Evolutionary conservation across 345 rosid species (phyloP).

Genomic region (Citrus reticulata): DNA sequence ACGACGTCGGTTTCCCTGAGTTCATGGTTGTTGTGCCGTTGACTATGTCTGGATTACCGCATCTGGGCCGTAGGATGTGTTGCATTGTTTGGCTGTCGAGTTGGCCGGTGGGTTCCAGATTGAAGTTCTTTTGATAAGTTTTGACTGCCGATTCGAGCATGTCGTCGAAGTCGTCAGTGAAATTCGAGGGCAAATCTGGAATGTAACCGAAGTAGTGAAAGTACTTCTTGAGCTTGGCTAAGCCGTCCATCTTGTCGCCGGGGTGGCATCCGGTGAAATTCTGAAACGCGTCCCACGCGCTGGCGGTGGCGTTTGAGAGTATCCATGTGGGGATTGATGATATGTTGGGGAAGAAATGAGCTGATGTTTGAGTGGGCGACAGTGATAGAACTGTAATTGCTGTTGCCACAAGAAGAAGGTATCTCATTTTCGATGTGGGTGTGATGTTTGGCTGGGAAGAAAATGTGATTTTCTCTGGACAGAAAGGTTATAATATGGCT

Average conservation of each 20-base stretch:
- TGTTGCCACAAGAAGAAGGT: background rate
- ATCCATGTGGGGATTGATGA: constrained; percentile 38
- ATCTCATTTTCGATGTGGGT: constrained; percentile 16
- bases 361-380: constrained; percentile 16
- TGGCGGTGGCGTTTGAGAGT: constrained; percentile 14
- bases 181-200: constrained; percentile 26
- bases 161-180: constrained; percentile 72
- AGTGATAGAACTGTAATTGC: constrained; percentile 19
- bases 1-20: constrained; percentile 37
- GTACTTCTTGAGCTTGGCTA: constrained; percentile 68
- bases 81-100: constrained; percentile 60
- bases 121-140: constrained; percentile 72
- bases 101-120: constrained; percentile 63
- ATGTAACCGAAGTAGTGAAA: constrained; percentile 79
- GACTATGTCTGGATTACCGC: constrained; percentile 86
- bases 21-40: constrained; percentile 82
- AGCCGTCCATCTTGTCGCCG: constrained; percentile 58
- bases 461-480: background rate
- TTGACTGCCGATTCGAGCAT: constrained; percentile 53
- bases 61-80: constrained; percentile 66
- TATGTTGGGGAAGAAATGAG: constrained; percentile 35
- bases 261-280: constrained; percentile 58
- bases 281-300: constrained; percentile 61
- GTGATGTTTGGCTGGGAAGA: background rate
- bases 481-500: background rate